Base-by-base conservation (phyloP, 345 rosid species). In the Odontarrhena argentea region DNA sequence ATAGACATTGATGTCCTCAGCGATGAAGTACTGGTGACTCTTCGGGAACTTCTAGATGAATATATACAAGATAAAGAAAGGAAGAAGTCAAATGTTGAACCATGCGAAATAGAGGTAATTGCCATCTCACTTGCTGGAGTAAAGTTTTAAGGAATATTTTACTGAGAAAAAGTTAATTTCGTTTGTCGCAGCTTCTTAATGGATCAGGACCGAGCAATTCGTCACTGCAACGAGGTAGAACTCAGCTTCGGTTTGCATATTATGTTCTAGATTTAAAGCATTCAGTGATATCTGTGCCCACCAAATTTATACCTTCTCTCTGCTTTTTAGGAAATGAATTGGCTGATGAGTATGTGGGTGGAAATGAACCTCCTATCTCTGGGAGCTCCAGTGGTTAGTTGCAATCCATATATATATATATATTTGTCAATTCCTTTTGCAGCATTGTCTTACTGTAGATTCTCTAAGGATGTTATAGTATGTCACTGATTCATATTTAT, bases 1-100 rank as follows among this genome's bases (percentile, higher is more conserved):
- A 88, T 94, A 65, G 99, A 94, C 76, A 91, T 94, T 62, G 92
- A 94, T 69, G 92, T 84, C 67, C 96, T 94, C 25, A 76, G 91
- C 53, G 82, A 84, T 78, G 97, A 91, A 75, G 86, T 88, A 35
- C 71, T 90, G 76, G 78, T 94, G 56, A 73, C 69, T 50, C 81
- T 94, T 66, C 71, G 83, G 66, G 85, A 82, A 73, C 88, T 94
- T 70, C 65, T 94, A 42, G 91, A 88, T 73, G 87, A 83, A 65
- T 79, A 83, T 79, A 60, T 85, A 46, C 83, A 69, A 55, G 84
- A 84, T 80, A 88, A 85, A 74, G 92, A 73, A 60, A 80, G 76
- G 56, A 83, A 68, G 45, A 87, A 73, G 60, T 57, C 77, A 0
- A 82, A 76, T 67, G 84, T 77, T 55, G 89, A 91, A 74, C 88